Percentiles rank a stretch among this genome's conserved stretches.
Evolutionary conservation across 164 flowering plant species (phyloP).

Genomic region (Litsea cubeba): DNA sequence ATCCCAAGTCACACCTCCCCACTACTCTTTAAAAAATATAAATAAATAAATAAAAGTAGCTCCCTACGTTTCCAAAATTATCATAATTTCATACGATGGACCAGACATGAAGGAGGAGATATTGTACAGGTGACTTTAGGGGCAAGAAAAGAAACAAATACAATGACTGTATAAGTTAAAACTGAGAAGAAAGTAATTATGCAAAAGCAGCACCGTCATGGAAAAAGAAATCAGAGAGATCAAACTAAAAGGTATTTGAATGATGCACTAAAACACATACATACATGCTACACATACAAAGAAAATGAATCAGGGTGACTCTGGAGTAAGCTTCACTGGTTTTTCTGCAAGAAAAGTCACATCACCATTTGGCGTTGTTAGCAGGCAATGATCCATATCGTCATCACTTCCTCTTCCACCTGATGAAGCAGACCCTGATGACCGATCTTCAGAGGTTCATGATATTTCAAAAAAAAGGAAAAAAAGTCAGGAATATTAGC

Average conservation of each 20-base stretch:
- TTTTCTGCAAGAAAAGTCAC: slow-evolving; percentile 62
- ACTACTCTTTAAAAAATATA: too few species aligned
- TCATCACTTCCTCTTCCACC: slow-evolving; percentile 43
- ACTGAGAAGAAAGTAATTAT: background rate
- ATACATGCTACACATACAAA: background rate
- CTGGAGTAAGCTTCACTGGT: slow-evolving; percentile 58
- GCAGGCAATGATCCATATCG: slow-evolving; percentile 61
- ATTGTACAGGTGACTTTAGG: background rate
- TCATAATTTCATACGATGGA: too few species aligned
- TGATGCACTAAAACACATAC: background rate
- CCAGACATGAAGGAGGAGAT: background rate
- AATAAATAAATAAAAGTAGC: too few species aligned
- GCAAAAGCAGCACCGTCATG: background rate
- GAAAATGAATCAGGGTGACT: slow-evolving; percentile 31
- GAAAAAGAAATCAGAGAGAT: background rate
- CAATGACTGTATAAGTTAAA: background rate
- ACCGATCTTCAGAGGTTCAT: background rate
- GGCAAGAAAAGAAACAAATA: background rate
- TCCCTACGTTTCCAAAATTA: too few species aligned
- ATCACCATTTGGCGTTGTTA: slow-evolving; percentile 47
- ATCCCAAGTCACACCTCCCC: too few species aligned
- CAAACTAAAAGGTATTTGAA: background rate
- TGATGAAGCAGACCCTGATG: slow-evolving; percentile 44
- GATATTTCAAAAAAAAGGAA: background rate
- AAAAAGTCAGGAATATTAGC: background rate